Conservation (phyloP, 495 filamentous ascomycete species). For the Lophiotrema nucula region DNA sequence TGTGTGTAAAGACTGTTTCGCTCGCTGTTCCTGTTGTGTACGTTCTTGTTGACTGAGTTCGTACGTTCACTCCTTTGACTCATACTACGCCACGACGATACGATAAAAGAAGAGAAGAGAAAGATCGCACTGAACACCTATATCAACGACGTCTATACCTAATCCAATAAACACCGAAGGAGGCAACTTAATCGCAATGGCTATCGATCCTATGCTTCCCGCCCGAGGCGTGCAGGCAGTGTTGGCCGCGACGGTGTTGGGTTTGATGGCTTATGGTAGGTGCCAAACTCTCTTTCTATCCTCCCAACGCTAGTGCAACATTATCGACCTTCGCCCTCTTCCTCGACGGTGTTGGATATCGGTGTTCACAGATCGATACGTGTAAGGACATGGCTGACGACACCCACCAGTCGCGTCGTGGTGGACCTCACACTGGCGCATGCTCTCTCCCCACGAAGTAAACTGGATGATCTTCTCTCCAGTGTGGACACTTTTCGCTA, state of each 20-base stretch:
- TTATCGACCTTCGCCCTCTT: not conserved
- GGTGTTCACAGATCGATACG: not conserved
- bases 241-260: slow-evolving; percentile 69
- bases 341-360: slow-evolving; percentile 4
- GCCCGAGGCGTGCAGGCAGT: slow-evolving; percentile 63
- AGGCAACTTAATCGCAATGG: slow-evolving; percentile 5
- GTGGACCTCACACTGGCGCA: slow-evolving; percentile 41
- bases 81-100: too few species aligned
- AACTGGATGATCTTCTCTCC: slow-evolving; percentile 74
- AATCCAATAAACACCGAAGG: not conserved
- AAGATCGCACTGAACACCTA: not conserved
- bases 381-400: not conserved
- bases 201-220: slow-evolving; percentile 34
- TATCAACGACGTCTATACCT: not conserved
- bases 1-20: not conserved
- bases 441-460: slow-evolving; percentile 47
- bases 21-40: not conserved
- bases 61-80: slow-evolving; percentile 15
- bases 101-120: not conserved
- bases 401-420: slow-evolving; percentile 40
- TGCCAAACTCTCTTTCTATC: slow-evolving; percentile 16
- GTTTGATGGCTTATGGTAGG: slow-evolving; percentile 68
- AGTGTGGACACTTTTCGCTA: slow-evolving; percentile 68
- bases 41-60: slow-evolving; percentile 25
- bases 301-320: not conserved